Conservation (phyloP, 1,139 yeast genomes). For the Blastobotrys illinoisensis region DNA sequence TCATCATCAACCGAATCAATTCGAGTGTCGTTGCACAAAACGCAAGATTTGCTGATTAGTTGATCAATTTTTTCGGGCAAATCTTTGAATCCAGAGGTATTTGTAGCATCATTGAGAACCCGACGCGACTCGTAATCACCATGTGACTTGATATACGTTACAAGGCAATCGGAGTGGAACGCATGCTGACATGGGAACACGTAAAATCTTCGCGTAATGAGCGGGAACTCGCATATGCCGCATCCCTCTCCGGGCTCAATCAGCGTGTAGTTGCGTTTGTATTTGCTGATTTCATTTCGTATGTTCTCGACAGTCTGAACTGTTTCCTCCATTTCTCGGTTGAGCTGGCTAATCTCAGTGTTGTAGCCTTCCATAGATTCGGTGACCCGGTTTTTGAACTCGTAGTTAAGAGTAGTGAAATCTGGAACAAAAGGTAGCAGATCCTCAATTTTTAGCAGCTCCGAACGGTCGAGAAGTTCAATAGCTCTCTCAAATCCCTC, state of each 20-base stretch:
- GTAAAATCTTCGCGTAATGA: constrained; percentile 68
- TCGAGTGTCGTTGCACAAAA: constrained; percentile 71
- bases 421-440: constrained; percentile 81
- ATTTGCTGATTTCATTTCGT: constrained; percentile 51
- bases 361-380: constrained; percentile 71
- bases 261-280: constrained; percentile 46
- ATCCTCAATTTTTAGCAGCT: constrained; percentile 69
- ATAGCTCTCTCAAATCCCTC: constrained; percentile 31
- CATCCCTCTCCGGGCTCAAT: constrained; percentile 87
- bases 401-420: constrained; percentile 67
- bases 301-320: constrained; percentile 58
- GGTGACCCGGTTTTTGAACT: constrained; percentile 75
- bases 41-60: constrained; percentile 62
- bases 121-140: constrained; percentile 66
- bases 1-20: constrained; percentile 66
- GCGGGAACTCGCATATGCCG: constrained; percentile 57
- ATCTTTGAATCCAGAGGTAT: constrained; percentile 28
- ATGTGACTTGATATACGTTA: constrained; percentile 52
- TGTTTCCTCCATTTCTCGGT: constrained; percentile 74
- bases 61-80: constrained; percentile 48
- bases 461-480: constrained; percentile 45
- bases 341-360: constrained; percentile 53
- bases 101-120: constrained; percentile 52
- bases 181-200: constrained; percentile 89
- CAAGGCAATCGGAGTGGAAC: constrained; percentile 83